A percentile compares a stretch with the other conserved stretches of the same genome.
Evolutionary conservation across 495 filamentous ascomycete species (phyloP).

Genomic region (Apodospora peruviana): DNA sequence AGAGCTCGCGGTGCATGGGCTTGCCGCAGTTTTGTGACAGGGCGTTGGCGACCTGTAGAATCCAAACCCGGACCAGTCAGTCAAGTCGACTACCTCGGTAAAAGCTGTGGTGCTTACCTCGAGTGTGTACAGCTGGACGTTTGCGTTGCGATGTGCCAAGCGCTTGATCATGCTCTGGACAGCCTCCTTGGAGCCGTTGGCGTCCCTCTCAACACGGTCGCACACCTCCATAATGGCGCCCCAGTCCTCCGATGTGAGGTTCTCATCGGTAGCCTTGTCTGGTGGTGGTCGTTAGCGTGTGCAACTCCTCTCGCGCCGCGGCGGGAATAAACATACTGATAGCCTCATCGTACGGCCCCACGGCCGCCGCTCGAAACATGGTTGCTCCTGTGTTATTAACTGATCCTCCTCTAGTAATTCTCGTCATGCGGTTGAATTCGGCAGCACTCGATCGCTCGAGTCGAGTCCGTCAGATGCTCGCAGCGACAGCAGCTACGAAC

Average conservation of each 20-base stretch:
- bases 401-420: not conserved
- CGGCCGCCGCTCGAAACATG: constrained; percentile 49
- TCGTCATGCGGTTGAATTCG: not conserved
- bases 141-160: constrained; percentile 93
- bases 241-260: constrained; percentile 97
- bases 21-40: constrained; percentile 92
- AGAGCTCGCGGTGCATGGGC: constrained; percentile 87
- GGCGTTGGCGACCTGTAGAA: constrained; percentile 73
- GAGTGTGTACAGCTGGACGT: constrained; percentile 97
- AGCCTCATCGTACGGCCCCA: constrained; percentile 46
- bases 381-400: too few species aligned
- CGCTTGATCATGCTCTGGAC: constrained; percentile 94
- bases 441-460: not conserved
- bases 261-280: constrained; percentile 99
- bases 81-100: not conserved
- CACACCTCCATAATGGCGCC: constrained; percentile 98
- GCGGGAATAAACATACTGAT: constrained; percentile 35
- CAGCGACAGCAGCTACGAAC: too few species aligned
- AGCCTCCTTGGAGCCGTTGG: constrained; percentile 75
- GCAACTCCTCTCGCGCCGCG: too few species aligned
- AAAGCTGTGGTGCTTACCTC: constrained; percentile 53
- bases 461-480: too few species aligned
- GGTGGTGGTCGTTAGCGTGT: constrained; percentile 6
- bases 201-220: constrained; percentile 68
- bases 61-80: too few species aligned